These are phyloP conservation scores for Xylaria longipes DNA, from an alignment of 495 filamentous ascomycete genomes.

Conservation along the genomic window DNA sequence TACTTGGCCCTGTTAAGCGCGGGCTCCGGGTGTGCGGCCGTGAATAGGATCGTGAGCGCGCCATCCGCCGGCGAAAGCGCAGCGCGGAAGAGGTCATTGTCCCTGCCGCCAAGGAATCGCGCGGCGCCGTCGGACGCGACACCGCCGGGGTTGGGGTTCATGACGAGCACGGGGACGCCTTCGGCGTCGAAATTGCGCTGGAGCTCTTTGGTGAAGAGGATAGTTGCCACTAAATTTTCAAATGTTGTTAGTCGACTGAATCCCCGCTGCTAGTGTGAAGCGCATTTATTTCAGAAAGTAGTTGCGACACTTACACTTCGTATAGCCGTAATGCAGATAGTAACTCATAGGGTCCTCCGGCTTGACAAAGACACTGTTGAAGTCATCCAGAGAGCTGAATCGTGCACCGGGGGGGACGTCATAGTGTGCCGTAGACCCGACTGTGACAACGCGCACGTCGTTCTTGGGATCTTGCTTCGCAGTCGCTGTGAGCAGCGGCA, in stretches of 20 bases:
- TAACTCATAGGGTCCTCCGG: not conserved
- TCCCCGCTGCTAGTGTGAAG: not conserved
- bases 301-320: not conserved
- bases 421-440: not conserved
- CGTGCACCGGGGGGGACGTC: not conserved
- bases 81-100: not conserved
- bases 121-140: not conserved
- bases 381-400: not conserved
- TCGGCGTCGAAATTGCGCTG: not conserved
- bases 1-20: not conserved
- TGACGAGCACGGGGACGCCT: not conserved
- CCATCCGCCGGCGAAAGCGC: not conserved
- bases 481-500: not conserved
- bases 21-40: not conserved
- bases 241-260: not conserved
- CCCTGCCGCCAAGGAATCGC: not conserved
- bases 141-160: not conserved
- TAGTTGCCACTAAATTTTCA: not conserved
- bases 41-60: not conserved
- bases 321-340: constrained; percentile 1
- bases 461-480: not conserved
- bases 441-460: not conserved
- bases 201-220: not conserved
- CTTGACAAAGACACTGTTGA: not conserved
- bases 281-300: not conserved